phyloP scores from a whole-genome alignment of 371 early-diverging fungal genomes.

The Polyrhizophydium stewartii region DNA sequence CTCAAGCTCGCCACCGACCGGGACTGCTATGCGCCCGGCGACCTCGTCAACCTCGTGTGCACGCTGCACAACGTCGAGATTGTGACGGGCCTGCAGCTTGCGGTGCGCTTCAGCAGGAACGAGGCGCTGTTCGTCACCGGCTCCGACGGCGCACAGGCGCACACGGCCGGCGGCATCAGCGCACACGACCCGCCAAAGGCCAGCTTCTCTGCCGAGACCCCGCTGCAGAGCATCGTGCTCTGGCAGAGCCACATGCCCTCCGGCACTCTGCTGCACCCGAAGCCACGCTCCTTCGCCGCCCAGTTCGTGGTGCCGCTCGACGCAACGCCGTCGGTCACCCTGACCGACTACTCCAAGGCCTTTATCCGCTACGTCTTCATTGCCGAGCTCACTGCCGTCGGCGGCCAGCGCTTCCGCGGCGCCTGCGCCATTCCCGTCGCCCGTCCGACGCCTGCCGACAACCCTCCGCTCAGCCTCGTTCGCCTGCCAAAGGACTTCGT shows the following conservation, averaged over 20 bases:
- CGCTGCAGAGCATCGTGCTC: not conserved
- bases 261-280: not conserved
- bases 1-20: not conserved
- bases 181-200: not conserved
- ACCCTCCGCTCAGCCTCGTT: not conserved
- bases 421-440: not conserved
- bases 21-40: not conserved
- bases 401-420: not conserved
- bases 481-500: conserved; percentile 3
- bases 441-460: not conserved
- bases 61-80: not conserved
- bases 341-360: not conserved
- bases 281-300: not conserved
- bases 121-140: not conserved
- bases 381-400: not conserved
- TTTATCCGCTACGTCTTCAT: not conserved
- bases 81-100: not conserved
- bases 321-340: not conserved
- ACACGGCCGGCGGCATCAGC: not conserved
- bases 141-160: not conserved
- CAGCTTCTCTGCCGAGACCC: not conserved
- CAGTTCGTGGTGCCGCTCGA: not conserved
- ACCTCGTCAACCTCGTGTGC: not conserved
- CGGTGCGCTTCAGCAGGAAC: not conserved
- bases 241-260: not conserved